These are phyloP conservation scores for Papiliotrema terrestris DNA, from an alignment of 1,284 basidiomycete species.

Conservation along the genomic window DNA sequence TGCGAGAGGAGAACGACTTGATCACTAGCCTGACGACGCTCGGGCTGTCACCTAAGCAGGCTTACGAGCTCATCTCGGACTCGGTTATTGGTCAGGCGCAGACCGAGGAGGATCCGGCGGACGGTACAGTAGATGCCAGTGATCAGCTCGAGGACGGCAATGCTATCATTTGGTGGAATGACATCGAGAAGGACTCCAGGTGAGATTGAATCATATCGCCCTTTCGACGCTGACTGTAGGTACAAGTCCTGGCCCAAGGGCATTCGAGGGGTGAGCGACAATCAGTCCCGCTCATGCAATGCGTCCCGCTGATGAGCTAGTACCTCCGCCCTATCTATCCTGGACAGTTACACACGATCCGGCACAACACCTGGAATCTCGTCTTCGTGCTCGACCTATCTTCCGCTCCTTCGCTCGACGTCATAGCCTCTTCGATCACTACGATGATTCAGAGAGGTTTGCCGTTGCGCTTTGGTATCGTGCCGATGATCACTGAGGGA, in stretches of 20 bases:
- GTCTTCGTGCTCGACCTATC: slow-evolving; percentile 76
- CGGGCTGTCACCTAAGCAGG: slow-evolving; percentile 62
- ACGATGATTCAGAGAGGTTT: slow-evolving; percentile 67
- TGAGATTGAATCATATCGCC: slow-evolving; percentile 26
- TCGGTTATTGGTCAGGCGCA: slow-evolving; percentile 57
- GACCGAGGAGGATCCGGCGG: slow-evolving; percentile 56
- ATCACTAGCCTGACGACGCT: slow-evolving; percentile 61
- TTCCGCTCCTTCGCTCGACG: slow-evolving; percentile 57
- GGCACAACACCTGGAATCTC: slow-evolving; percentile 74
- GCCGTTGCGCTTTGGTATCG: slow-evolving; percentile 77
- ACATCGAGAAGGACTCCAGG: slow-evolving; percentile 77
- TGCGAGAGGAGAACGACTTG: slow-evolving; percentile 70
- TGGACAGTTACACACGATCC: slow-evolving; percentile 69
- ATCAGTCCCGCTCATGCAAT: neutral
- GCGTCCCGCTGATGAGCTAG: slow-evolving; percentile 11
- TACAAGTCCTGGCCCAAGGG: slow-evolving; percentile 31
- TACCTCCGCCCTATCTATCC: slow-evolving; percentile 50
- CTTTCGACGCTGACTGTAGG: slow-evolving; percentile 14
- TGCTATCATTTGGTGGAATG: slow-evolving; percentile 81
- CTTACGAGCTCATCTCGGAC: slow-evolving; percentile 68
- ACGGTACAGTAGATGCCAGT: slow-evolving; percentile 80
- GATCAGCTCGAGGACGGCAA: slow-evolving; percentile 75
- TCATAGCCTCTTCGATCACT: slow-evolving; percentile 62
- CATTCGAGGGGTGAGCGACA: slow-evolving; percentile 25
- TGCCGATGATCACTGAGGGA: slow-evolving; percentile 57